A percentile compares a stretch with the other conserved stretches of the same genome.
Conservation (phyloP, 768 basidiomycete genomes). For the Trametes cubensis region DNA sequence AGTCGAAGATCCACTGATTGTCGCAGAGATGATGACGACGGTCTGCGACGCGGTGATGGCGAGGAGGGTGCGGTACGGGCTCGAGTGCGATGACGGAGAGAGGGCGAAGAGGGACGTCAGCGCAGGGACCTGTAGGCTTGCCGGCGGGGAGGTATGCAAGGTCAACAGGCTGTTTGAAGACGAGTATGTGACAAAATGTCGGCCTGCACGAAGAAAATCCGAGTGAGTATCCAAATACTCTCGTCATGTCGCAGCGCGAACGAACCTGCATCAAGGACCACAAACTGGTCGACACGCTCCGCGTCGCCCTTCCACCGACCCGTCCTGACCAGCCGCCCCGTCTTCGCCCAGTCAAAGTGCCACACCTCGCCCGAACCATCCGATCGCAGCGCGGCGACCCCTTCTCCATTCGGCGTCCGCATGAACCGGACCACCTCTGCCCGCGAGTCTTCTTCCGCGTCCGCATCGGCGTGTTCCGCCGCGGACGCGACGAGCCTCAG, state of each 20-base stretch:
- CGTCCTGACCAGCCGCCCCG: conserved; percentile 47
- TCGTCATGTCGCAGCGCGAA: not conserved
- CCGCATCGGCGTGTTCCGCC: conserved; percentile 16
- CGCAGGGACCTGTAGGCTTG: conserved; percentile 48
- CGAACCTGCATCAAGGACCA: conserved; percentile 70
- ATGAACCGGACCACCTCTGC: conserved; percentile 60
- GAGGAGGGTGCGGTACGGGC: conserved; percentile 54
- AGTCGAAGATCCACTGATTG: conserved; percentile 29
- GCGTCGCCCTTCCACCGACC: conserved; percentile 45
- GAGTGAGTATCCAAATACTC: not conserved
- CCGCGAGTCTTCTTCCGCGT: conserved; percentile 46
- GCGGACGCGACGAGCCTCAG: conserved; percentile 37
- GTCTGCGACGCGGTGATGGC: conserved; percentile 65
- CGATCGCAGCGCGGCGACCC: conserved; percentile 65
- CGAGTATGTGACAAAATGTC: conserved; percentile 61
- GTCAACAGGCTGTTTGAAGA: conserved; percentile 49
- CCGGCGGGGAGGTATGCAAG: conserved; percentile 52
- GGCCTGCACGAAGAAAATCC: conserved; percentile 41
- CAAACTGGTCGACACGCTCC: conserved; percentile 58
- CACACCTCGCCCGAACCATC: conserved; percentile 66
- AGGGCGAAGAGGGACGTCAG: conserved; percentile 67
- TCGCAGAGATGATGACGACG: conserved; percentile 58
- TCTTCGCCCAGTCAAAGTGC: conserved; percentile 49
- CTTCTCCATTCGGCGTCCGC: conserved; percentile 78
- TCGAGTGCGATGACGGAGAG: conserved; percentile 22